These are phyloP conservation scores for Colletotrichum sansevieriae DNA, from an alignment of 2,329 filamentous ascomycete species.

Conservation along the genomic window DNA sequence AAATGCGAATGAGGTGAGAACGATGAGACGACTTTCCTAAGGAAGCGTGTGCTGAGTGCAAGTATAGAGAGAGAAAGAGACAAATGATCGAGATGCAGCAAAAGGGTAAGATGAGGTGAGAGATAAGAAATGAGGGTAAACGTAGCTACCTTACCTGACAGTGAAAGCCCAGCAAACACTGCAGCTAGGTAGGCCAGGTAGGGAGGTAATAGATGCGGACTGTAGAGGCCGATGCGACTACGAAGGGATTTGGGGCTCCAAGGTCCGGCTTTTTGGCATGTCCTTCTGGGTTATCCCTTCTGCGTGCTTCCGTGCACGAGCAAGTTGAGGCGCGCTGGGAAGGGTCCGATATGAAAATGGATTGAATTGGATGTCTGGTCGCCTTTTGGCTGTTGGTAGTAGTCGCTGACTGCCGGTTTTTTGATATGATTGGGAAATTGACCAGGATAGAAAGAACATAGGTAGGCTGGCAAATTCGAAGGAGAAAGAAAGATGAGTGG, in stretches of 20 bases:
- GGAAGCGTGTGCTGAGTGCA: background rate
- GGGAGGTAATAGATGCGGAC: slow-evolving; percentile 14
- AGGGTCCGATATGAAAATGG: slow-evolving; percentile 8
- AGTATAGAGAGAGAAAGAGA: background rate
- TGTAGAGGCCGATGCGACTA: background rate
- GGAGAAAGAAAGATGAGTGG: slow-evolving; percentile 1
- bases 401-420: no score
- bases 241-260: background rate
- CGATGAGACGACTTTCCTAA: slow-evolving; percentile 15
- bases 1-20: background rate
- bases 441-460: background rate
- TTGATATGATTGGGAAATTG: background rate
- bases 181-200: background rate
- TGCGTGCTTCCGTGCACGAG: slow-evolving; percentile 9
- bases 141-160: background rate
- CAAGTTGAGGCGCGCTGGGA: background rate
- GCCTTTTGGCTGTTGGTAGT: background rate
- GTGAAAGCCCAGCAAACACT: background rate
- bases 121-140: background rate
- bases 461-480: background rate
- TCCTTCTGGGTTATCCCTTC: slow-evolving; percentile 24
- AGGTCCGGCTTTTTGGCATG: background rate
- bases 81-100: background rate
- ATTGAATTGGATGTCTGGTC: background rate
- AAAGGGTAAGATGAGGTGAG: slow-evolving; percentile 2